Base-by-base conservation (phyloP, 805 yeast genomes). In the Saccharomyces eubayanus region DNA sequence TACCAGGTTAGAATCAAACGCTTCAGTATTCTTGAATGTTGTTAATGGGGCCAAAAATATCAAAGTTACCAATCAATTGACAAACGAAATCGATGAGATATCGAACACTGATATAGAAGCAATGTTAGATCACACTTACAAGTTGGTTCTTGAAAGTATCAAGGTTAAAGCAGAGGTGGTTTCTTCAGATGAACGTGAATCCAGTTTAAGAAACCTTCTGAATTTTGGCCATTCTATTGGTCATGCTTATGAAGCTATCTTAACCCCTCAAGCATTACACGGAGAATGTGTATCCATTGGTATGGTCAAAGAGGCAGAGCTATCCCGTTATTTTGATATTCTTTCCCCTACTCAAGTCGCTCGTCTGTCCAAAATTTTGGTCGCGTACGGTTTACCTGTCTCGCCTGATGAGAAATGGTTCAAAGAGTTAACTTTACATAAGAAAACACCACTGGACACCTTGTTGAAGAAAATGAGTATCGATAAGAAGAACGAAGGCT, bases 231-330 rank as follows among this genome's bases (percentile, higher is more conserved):
- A 94, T 70, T 82, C 97, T 29, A 91, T 94, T 63, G 99, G 99
- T 47, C 99, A 94, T 70, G 99, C 99, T 21, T 90, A 87, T 59
- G 99, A 94, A 74, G 98, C 99, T n/a, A 83, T 94, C 36, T 77
- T 94, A 57, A 91, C 98, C 3, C 99, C 99, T 8, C 89, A 91
- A 70, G 94, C 96, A 27, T 78, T 94, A 47, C 99, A 94, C 66
- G 99, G 99, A 56, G 99, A 94, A 72, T 94, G 99, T 78, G 99
- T 94, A n/a, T 79, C 98, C n/a, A 80, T 94, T 56, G 99, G 99
- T 59, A 87, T 90, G 80, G 84, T 94, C 31, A 80, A 84, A 64
- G 99, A 94, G 71, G 98, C 98, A 4, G 99, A 94, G 71, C 77
- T 94, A 59, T 79, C 97, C n/a, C 82, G 99, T 65, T 89, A 89